Percentiles rank a stretch among this genome's conserved stretches.
Conservation (phyloP, 2,329 filamentous ascomycete species). For the Ophiostoma sp. region DNA sequence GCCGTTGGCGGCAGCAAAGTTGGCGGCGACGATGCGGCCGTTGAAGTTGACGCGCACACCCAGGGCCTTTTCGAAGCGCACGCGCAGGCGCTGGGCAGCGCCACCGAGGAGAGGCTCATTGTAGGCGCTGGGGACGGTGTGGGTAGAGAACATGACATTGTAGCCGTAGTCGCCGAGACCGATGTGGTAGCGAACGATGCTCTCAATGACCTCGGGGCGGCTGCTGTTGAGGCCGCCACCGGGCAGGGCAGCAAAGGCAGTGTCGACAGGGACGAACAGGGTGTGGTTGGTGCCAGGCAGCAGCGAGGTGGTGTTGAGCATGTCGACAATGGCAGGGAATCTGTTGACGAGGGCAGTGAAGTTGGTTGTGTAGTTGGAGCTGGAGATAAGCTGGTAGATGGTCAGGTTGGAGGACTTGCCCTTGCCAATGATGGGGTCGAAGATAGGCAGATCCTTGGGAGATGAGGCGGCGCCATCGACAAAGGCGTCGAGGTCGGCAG, state of each 20-base stretch:
- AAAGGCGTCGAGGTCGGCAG: not conserved
- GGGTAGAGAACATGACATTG: slow-evolving; percentile 58
- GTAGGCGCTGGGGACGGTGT: slow-evolving; percentile 69
- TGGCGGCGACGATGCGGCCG: slow-evolving; percentile 60
- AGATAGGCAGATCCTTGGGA: slow-evolving; percentile 13
- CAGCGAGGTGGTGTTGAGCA: slow-evolving; percentile 65
- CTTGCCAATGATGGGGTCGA: slow-evolving; percentile 1
- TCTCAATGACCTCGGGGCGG: slow-evolving; percentile 66
- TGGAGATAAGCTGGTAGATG: slow-evolving; percentile 73
- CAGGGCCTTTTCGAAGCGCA: slow-evolving; percentile 51
- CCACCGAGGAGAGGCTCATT: slow-evolving; percentile 55
- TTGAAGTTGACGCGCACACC: slow-evolving; percentile 74
- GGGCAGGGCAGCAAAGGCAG: slow-evolving; percentile 61
- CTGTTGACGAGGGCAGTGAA: slow-evolving; percentile 71
- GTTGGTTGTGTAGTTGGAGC: slow-evolving; percentile 69
- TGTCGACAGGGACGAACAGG: slow-evolving; percentile 72
- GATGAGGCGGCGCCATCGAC: not conserved
- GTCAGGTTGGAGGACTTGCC: slow-evolving; percentile 57
- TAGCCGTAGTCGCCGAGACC: slow-evolving; percentile 62
- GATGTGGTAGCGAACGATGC: slow-evolving; percentile 70
- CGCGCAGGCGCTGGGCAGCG: slow-evolving; percentile 66
- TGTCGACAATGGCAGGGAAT: slow-evolving; percentile 63
- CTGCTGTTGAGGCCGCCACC: slow-evolving; percentile 46
- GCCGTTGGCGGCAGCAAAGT: slow-evolving; percentile 74
- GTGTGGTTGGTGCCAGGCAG: slow-evolving; percentile 58